Evolutionary conservation across 257 asterid species (phyloP).

Genomic region (Coffea eugenioides): DNA sequence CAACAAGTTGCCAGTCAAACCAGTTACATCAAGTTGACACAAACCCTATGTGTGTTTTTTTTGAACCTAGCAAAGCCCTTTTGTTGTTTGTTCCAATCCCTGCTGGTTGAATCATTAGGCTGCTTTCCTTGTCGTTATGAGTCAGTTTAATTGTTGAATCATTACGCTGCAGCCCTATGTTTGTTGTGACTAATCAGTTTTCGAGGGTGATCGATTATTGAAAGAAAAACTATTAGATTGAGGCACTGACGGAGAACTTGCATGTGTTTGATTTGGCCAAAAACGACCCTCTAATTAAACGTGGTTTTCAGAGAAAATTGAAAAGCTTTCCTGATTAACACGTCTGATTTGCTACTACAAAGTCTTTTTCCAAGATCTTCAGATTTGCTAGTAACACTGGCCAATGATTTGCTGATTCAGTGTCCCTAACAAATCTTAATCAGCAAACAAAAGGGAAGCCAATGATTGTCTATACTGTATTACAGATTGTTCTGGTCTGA

Average conservation of each 20-base stretch:
- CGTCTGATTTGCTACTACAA: background rate
- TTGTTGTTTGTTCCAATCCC: too few species aligned
- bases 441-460: background rate
- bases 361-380: background rate
- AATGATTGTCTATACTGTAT: background rate
- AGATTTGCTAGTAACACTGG: too few species aligned
- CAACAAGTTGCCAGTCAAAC: too few species aligned
- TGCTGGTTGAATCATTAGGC: background rate
- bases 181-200: too few species aligned
- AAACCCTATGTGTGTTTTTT: background rate
- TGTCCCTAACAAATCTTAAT: background rate
- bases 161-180: too few species aligned
- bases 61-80: too few species aligned
- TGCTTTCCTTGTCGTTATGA: background rate
- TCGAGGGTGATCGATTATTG: constrained; percentile 3
- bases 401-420: background rate
- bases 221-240: background rate
- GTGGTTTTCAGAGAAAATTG: background rate
- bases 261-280: background rate
- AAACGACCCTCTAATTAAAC: background rate
- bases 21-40: background rate
- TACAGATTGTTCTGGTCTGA: background rate
- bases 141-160: too few species aligned
- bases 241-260: too few species aligned
- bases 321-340: too few species aligned